Base-by-base conservation (phyloP, 257 asterid genomes). In the Solanum virginianum region DNA sequence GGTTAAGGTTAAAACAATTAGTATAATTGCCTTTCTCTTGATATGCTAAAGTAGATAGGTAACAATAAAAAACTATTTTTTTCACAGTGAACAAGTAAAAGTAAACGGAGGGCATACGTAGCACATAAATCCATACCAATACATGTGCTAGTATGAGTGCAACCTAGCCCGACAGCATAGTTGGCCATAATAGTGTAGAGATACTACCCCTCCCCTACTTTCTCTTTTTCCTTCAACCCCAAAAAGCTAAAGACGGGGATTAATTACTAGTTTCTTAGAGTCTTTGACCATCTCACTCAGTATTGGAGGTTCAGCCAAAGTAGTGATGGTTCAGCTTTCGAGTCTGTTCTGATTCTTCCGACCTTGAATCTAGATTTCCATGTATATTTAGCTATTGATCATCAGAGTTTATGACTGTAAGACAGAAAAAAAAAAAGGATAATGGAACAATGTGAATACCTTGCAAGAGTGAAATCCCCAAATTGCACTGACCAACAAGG, bases 381-480 rank as follows among this genome's bases (percentile, higher is more conserved):
- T 60, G 68, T n/a, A 0, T 60, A 60, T n/a, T 22, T 60, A 22
- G 69, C 0, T 22, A 22, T 60, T 60, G 4, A 22, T 16, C 36
- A 5, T 60, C 69, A 22, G 11, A 60, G 4, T 60, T 60, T 2
- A 60, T 60, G 69, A n/a, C 22, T 60, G 22, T 60, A 60, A 6
- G 8, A 5, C 11, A 26, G 29, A 1, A 29, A 29, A 8, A 2
- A 10, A n/a, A 59, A 13, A 1, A 22, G 13, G 0, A 15, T 15
- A 66, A 15, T 66, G 3, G 45, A 66, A 29, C n/a, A 66, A 66
- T 1, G 17, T 24, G 39, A 62, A 65, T 65, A 94, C 99, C 97
- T 88, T 90, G 93, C 89, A 95, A 89, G 77, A 65, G 91, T 0
- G 97, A 93, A 87, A 95, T 89, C 9, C 94, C 98, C 90, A 95